Percentiles rank a stretch among this genome's conserved stretches.
These are phyloP conservation scores for Ascocoryne sarcoides DNA, from an alignment of 2,329 filamentous ascomycete genomes.

Conservation along the genomic window DNA sequence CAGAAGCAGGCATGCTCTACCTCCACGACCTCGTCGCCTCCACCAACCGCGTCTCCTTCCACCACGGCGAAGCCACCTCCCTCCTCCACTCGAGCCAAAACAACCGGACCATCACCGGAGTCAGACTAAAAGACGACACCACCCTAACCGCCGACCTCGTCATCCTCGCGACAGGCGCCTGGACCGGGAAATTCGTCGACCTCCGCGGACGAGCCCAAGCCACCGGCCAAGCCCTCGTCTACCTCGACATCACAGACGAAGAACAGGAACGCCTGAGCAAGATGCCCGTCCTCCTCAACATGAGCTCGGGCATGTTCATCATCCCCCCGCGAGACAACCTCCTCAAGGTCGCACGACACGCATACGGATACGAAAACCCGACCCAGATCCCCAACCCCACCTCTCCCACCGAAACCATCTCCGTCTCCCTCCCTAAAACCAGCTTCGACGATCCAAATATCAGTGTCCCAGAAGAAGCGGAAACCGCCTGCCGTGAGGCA, in stretches of 20 bases:
- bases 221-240: constrained; percentile 74
- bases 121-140: constrained; percentile 40
- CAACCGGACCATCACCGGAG: constrained; percentile 43
- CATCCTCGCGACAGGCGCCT: constrained; percentile 78
- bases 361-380: constrained; percentile 46
- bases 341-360: constrained; percentile 53
- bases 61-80: constrained; percentile 34
- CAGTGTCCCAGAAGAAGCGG: constrained; percentile 18
- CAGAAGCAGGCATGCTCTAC: constrained; percentile 60
- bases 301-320: constrained; percentile 63
- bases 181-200: constrained; percentile 72
- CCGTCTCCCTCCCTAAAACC: constrained; percentile 19
- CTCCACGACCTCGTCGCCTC: constrained; percentile 31
- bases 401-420: constrained; percentile 8
- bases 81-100: constrained; percentile 26
- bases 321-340: constrained; percentile 53
- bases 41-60: constrained; percentile 38
- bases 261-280: constrained; percentile 58
- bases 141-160: constrained; percentile 59
- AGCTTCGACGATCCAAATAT: constrained; percentile 14
- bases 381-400: constrained; percentile 18
- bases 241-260: constrained; percentile 61
- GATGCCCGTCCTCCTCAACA: constrained; percentile 66
- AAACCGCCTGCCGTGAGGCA: constrained; percentile 15
- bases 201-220: constrained; percentile 67